phyloP scores from a whole-genome alignment of 2,329 filamentous ascomycete species.

The Knoxdaviesia proteae region DNA sequence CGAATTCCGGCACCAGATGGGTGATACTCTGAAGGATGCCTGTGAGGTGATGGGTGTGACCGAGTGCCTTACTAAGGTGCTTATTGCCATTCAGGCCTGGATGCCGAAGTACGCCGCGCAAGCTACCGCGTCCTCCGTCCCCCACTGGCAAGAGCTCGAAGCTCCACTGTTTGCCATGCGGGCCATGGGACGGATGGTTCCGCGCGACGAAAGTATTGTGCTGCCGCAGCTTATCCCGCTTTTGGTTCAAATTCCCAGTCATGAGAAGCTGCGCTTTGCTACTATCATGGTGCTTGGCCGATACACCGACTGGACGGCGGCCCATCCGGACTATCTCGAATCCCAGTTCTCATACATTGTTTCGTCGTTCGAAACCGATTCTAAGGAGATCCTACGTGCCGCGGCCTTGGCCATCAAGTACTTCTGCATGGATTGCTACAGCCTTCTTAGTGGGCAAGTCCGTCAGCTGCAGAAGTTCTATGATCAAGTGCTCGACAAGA shows the following conservation, averaged over 20 bases:
- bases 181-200: slow-evolving; percentile 91
- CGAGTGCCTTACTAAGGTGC: slow-evolving; percentile 77
- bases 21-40: slow-evolving; percentile 89
- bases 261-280: slow-evolving; percentile 96
- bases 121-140: slow-evolving; percentile 53
- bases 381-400: slow-evolving; percentile 76
- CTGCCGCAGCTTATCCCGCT: slow-evolving; percentile 82
- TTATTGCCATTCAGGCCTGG: slow-evolving; percentile 72
- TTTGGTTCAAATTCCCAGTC: slow-evolving; percentile 80
- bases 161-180: slow-evolving; percentile 88
- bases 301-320: slow-evolving; percentile 94
- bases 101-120: slow-evolving; percentile 62
- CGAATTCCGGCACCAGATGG: slow-evolving; percentile 92
- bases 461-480: slow-evolving; percentile 82
- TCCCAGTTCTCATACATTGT: slow-evolving; percentile 92
- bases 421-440: slow-evolving; percentile 87
- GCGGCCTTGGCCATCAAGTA: slow-evolving; percentile 91
- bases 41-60: slow-evolving; percentile 91
- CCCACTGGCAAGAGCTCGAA: slow-evolving; percentile 91
- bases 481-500: slow-evolving; percentile 65
- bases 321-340: slow-evolving; percentile 80
- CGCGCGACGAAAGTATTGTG: slow-evolving; percentile 68
- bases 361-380: slow-evolving; percentile 71
- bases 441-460: slow-evolving; percentile 66
- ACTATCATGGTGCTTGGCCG: slow-evolving; percentile 93